These are phyloP conservation scores for Trypanosoma congolense DNA, from an alignment of 208 protist genomes.

Conservation along the genomic window DNA sequence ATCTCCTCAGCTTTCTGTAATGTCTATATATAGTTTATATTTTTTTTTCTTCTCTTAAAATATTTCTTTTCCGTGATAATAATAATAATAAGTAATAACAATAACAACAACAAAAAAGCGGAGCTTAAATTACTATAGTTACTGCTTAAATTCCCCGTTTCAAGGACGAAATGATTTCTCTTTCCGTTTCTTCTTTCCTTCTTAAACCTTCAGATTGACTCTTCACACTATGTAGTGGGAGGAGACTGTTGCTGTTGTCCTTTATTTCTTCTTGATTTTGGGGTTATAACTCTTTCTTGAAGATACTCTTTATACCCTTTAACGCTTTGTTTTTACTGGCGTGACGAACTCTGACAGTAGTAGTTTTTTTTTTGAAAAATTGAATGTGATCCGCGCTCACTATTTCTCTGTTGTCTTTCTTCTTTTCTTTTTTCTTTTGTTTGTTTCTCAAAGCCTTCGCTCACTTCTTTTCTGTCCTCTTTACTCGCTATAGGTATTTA, in stretches of 20 bases:
- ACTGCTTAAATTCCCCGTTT: no score
- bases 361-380: neutral
- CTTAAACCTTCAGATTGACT: no score
- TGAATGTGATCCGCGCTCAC: neutral
- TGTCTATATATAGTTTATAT: neutral
- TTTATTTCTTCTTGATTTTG: no score
- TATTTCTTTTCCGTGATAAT: neutral
- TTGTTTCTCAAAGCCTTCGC: neutral
- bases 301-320: neutral
- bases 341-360: neutral
- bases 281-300: neutral
- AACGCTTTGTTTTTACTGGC: neutral
- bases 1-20: neutral
- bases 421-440: slow-evolving; percentile 1
- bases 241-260: no score
- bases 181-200: no score
- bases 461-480: neutral
- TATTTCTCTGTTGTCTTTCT: slow-evolving; percentile 5
- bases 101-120: no score
- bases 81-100: no score
- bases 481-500: neutral
- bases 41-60: neutral
- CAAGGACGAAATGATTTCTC: no score
- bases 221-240: no score
- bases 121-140: no score